Evolutionary conservation across 371 early-diverging fungal species (phyloP).

Genomic region (Rhizopus sp.): DNA sequence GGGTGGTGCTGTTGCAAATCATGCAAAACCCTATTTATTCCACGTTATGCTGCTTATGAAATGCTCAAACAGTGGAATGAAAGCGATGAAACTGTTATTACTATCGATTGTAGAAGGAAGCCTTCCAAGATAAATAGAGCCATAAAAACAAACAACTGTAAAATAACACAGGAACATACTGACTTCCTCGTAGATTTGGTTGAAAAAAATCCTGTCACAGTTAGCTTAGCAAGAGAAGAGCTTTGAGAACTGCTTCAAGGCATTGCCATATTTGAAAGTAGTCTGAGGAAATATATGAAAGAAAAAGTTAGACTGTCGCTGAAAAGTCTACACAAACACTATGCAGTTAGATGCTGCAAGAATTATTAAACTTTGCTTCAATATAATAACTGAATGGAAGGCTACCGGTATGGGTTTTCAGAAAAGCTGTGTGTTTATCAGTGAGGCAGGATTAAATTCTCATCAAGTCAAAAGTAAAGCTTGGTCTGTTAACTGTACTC

Average conservation of each 20-base stretch:
- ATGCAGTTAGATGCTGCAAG: slow-evolving; percentile 5
- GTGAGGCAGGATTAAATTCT: slow-evolving; percentile 12
- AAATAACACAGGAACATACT: slow-evolving; percentile 1
- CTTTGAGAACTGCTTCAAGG: neutral
- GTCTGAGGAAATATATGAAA: slow-evolving; percentile 4
- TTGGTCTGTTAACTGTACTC: slow-evolving; percentile 11
- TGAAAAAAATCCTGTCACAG: slow-evolving; percentile 3
- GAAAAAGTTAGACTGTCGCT: slow-evolving; percentile 2
- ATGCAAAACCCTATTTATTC: slow-evolving; percentile 8
- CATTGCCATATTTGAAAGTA: neutral
- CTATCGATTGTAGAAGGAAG: neutral
- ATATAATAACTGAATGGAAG: slow-evolving; percentile 13
- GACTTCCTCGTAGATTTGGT: neutral
- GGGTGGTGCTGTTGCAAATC: slow-evolving; percentile 8
- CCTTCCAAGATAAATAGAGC: neutral
- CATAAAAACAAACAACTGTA: neutral
- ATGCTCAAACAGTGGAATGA: slow-evolving; percentile 9
- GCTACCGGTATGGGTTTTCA: slow-evolving; percentile 5
- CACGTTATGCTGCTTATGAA: slow-evolving; percentile 8
- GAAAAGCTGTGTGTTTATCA: slow-evolving; percentile 7
- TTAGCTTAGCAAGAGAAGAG: neutral
- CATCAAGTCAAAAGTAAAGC: slow-evolving; percentile 8
- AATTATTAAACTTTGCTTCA: slow-evolving; percentile 8
- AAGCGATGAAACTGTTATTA: slow-evolving; percentile 1
- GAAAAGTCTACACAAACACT: slow-evolving; percentile 1